These are phyloP conservation scores for Ustilago hordei DNA, from an alignment of 1,284 basidiomycete genomes.

Conservation along the genomic window DNA sequence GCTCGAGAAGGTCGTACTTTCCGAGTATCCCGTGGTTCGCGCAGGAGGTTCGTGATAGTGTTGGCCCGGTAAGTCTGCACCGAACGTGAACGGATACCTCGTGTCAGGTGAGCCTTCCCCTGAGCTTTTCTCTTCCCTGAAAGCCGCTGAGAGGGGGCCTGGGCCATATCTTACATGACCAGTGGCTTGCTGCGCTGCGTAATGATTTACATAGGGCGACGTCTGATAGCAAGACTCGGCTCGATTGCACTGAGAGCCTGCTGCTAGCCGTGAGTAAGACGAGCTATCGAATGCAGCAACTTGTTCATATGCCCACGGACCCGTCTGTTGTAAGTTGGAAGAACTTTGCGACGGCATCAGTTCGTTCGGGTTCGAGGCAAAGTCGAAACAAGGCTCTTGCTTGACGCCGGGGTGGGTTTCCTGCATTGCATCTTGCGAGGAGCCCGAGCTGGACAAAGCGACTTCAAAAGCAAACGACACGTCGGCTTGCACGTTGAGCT, in stretches of 20 bases:
- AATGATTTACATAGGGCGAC: not conserved
- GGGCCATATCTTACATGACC: not conserved
- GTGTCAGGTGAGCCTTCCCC: not conserved
- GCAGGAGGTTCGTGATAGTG: not conserved
- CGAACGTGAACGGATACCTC: not conserved
- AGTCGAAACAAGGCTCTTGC: not conserved
- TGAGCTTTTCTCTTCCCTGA: not conserved
- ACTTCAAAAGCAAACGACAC: slow-evolving; percentile 28
- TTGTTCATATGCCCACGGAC: not conserved
- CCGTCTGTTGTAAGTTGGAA: not conserved
- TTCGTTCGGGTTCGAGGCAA: not conserved
- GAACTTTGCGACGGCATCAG: not conserved
- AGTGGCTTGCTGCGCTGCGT: not conserved
- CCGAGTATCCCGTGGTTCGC: not conserved
- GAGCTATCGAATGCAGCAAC: not conserved
- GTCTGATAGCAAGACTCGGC: not conserved
- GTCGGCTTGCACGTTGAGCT: slow-evolving; percentile 18
- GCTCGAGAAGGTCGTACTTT: not conserved
- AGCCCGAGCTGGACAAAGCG: not conserved
- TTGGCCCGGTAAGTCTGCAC: not conserved
- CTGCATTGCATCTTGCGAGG: not conserved
- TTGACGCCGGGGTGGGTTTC: not conserved
- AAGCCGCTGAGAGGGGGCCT: not conserved
- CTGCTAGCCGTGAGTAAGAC: not conserved
- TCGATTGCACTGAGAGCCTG: slow-evolving; percentile 1